phyloP scores from a whole-genome alignment of 169 alveolate species.

The Cryptosporidium ubiquitum region DNA sequence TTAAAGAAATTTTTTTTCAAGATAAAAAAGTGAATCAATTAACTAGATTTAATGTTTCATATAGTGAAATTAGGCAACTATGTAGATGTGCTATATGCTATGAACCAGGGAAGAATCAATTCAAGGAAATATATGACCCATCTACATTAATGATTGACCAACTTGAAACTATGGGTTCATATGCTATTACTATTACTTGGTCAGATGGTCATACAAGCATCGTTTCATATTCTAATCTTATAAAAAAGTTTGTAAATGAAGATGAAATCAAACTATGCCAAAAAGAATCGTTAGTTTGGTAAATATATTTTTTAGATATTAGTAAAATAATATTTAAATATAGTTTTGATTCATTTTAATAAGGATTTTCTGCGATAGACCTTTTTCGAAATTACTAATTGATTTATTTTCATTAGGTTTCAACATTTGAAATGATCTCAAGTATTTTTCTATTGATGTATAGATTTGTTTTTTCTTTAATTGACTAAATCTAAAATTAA shows the following conservation, averaged over 20 bases:
- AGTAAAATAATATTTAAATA: not conserved
- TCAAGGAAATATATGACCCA: conserved; percentile 76
- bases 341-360: not conserved
- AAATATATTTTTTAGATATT: not conserved
- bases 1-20: conserved; percentile 74
- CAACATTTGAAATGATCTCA: not conserved
- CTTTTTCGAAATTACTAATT: not conserved
- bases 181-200: conserved; percentile 90
- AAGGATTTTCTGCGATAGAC: not conserved
- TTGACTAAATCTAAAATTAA: not conserved
- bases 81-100: conserved; percentile 87
- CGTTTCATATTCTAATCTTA: conserved; percentile 70
- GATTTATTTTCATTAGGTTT: conserved; percentile 11
- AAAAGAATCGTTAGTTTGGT: conserved; percentile 42
- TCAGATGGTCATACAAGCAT: conserved; percentile 86
- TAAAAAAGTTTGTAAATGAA: not conserved
- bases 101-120: conserved; percentile 75
- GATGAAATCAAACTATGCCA: conserved; percentile 15
- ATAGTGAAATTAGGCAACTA: conserved; percentile 81
- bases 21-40: conserved; percentile 48
- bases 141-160: conserved; percentile 78
- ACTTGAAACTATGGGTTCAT: conserved; percentile 85
- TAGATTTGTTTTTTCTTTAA: not conserved
- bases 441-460: not conserved
- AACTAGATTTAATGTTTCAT: conserved; percentile 66